phyloP scores from a whole-genome alignment of 192 early-diverging fungal species.

The Entomortierella parvispora region DNA sequence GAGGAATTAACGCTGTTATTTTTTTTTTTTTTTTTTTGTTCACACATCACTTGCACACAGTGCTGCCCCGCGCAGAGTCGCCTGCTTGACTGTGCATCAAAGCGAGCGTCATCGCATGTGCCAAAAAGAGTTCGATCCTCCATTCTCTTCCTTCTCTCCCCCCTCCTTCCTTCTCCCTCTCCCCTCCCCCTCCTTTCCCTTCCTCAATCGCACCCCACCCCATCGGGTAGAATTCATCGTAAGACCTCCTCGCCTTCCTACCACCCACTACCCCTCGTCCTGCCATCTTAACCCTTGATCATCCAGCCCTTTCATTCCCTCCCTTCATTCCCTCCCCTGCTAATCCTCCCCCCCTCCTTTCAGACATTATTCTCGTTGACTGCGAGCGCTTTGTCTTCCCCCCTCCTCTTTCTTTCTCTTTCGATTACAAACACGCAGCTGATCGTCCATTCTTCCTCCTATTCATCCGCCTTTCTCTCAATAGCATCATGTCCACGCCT shows the following conservation, averaged over 20 bases:
- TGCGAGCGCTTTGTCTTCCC: constrained; percentile 6
- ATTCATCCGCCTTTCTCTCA: not conserved
- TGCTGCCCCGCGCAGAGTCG: no score
- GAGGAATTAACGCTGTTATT: no score
- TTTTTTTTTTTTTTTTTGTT: no score
- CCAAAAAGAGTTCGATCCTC: not conserved
- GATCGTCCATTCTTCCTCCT: no score
- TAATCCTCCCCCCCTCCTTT: no score
- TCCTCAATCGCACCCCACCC: constrained; percentile 9
- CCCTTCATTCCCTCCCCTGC: not conserved
- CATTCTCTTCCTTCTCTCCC: not conserved
- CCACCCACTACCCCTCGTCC: not conserved
- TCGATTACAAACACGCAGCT: not conserved
- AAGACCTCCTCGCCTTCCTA: constrained; percentile 1
- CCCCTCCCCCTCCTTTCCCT: constrained; percentile 5
- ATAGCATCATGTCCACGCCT: constrained; percentile 50
- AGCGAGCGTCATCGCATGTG: no score
- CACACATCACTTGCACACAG: no score
- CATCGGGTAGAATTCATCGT: constrained; percentile 29
- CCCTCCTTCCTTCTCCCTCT: constrained; percentile 1
- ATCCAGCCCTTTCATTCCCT: no score
- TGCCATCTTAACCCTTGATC: not conserved
- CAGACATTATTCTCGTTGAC: no score
- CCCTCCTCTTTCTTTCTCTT: constrained; percentile 1
- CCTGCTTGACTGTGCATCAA: no score